These are phyloP conservation scores for Fusarium ramigenum DNA, from an alignment of 2,329 filamentous ascomycete species.

Conservation along the genomic window DNA sequence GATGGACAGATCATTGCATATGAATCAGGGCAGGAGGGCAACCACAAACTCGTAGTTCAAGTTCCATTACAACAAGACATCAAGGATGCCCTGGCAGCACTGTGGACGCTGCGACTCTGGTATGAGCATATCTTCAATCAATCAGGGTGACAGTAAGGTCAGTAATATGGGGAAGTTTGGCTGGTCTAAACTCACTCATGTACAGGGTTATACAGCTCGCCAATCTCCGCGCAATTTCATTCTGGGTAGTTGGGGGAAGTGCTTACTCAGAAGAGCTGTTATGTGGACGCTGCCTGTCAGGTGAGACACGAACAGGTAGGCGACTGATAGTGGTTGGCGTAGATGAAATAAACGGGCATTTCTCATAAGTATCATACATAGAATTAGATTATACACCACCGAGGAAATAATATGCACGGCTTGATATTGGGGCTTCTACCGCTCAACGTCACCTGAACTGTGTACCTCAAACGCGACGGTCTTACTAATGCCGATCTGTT, in stretches of 20 bases:
- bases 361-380: background rate
- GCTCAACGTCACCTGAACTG: slow-evolving; percentile 12
- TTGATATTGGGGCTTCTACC: background rate
- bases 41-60: background rate
- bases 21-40: background rate
- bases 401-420: background rate
- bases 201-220: background rate
- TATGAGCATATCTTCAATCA: background rate
- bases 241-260: background rate
- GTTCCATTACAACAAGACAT: background rate
- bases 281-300: background rate
- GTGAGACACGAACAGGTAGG: background rate
- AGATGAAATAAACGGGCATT: background rate
- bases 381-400: background rate
- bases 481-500: slow-evolving; percentile 37
- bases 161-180: background rate
- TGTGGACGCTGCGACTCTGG: slow-evolving; percentile 29
- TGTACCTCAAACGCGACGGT: slow-evolving; percentile 36
- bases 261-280: too few species aligned
- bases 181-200: background rate
- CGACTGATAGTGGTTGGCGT: background rate
- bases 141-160: background rate
- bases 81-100: slow-evolving; percentile 12
- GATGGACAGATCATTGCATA: background rate
- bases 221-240: background rate